Percentiles rank a stretch among this genome's conserved stretches.
Evolutionary conservation across 257 asterid species (phyloP).

Genomic region (Pogostemon cablin): DNA sequence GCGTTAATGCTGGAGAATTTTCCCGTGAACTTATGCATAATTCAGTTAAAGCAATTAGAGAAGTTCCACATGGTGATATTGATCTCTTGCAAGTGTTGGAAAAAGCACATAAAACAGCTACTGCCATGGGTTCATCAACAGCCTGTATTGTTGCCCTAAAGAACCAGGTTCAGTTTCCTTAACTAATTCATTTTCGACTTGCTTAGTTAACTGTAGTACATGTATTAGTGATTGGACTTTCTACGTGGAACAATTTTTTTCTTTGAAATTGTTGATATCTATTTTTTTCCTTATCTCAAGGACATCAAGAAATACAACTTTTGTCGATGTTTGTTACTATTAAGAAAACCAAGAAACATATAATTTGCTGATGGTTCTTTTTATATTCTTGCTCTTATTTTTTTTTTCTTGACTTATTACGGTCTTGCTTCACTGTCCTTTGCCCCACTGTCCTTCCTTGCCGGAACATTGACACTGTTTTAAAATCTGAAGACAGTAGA

Average conservation of each 20-base stretch:
- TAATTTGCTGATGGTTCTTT: not conserved
- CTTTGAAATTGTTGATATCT: not conserved
- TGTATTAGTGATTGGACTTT: not conserved
- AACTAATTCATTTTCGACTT: not conserved
- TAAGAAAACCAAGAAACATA: no score
- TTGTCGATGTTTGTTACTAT: no score
- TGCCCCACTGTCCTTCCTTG: not conserved
- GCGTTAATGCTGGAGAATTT: slow-evolving; percentile 81
- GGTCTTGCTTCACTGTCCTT: not conserved
- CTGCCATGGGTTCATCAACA: slow-evolving; percentile 82
- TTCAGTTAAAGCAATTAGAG: slow-evolving; percentile 62
- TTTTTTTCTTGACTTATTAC: not conserved
- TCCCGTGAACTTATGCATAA: slow-evolving; percentile 82
- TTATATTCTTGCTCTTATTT: not conserved
- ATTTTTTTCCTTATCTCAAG: not conserved
- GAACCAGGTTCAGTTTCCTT: slow-evolving; percentile 54
- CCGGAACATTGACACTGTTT: not conserved
- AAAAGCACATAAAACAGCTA: slow-evolving; percentile 69
- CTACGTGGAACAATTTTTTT: not conserved
- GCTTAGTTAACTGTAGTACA: not conserved
- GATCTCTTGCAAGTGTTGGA: slow-evolving; percentile 70
- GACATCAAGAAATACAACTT: no score
- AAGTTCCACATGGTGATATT: slow-evolving; percentile 44
- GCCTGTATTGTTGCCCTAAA: slow-evolving; percentile 79
- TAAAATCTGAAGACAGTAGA: not conserved